A percentile compares a stretch with the other conserved stretches of the same genome.
These are phyloP conservation scores for Aulographum hederae DNA, from an alignment of 2,329 filamentous ascomycete genomes.

Conservation along the genomic window DNA sequence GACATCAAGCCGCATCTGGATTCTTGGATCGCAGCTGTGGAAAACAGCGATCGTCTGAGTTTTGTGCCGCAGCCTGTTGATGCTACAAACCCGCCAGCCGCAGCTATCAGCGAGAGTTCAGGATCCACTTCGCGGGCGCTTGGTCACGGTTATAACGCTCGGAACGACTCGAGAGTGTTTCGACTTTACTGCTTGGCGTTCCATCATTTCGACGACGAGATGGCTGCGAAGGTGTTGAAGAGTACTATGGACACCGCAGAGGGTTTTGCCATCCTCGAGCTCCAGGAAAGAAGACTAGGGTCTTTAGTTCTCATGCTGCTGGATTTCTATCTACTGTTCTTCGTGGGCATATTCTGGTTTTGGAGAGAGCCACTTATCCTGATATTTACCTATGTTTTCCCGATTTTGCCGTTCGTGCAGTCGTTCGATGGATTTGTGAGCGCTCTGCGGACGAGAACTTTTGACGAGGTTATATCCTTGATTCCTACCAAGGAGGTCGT, in stretches of 20 bases:
- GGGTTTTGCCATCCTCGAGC: conserved; percentile 54
- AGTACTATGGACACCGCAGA: conserved; percentile 47
- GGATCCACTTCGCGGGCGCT: conserved; percentile 7
- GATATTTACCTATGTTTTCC: conserved; percentile 47
- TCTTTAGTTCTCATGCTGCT: conserved; percentile 14
- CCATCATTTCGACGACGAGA: conserved; percentile 53
- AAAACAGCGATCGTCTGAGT: conserved; percentile 33
- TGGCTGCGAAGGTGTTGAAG: conserved; percentile 41
- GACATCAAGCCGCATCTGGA: conserved; percentile 21
- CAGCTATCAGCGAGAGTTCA: conserved; percentile 16
- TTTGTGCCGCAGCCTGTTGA: conserved; percentile 46
- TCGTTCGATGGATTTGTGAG: conserved; percentile 53
- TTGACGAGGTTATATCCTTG: conserved; percentile 43
- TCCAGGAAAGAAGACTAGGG: conserved; percentile 40
- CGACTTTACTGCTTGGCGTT: conserved; percentile 58
- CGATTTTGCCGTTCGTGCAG: conserved; percentile 48
- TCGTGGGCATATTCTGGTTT: conserved; percentile 35
- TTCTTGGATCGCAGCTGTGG: conserved; percentile 16
- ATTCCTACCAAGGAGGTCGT: too few relatives aligned
- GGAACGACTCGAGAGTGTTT: conserved; percentile 30
- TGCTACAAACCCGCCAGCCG: conserved; percentile 37
- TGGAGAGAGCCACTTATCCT: conserved; percentile 35
- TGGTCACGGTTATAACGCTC: conserved; percentile 6
- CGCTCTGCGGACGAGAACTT: conserved; percentile 46
- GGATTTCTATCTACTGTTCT: conserved; percentile 26